phyloP scores from a whole-genome alignment of 805 yeast genomes.

The Schizosaccharomyces octosporus region DNA sequence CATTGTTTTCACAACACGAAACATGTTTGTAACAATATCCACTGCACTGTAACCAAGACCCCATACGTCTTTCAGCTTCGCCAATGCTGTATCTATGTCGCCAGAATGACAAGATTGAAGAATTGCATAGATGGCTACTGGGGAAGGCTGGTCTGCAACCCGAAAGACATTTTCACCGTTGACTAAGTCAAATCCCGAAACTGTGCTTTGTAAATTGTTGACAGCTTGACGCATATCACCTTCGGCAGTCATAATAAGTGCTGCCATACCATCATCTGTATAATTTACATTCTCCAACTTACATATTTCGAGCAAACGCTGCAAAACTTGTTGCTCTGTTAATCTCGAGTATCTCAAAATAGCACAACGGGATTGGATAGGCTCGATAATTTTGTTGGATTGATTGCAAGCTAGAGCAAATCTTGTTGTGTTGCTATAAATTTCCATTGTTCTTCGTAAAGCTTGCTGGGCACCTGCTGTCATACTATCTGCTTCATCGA shows the following conservation, averaged over 20 bases:
- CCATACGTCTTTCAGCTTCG: conserved; percentile 43
- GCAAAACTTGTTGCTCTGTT: conserved; percentile 62
- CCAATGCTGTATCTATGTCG: conserved; percentile 41
- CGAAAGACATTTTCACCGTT: conserved; percentile 79
- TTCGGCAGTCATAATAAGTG: conserved; percentile 81
- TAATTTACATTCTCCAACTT: conserved; percentile 47
- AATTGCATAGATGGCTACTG: conserved; percentile 54
- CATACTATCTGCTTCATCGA: conserved; percentile 94
- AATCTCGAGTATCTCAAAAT: conserved; percentile 63
- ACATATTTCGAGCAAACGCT: conserved; percentile 46
- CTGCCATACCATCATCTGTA: conserved; percentile 76
- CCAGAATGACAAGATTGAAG: conserved; percentile 20
- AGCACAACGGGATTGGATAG: conserved; percentile 89
- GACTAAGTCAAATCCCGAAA: conserved; percentile 69
- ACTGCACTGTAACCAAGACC: conserved; percentile 76
- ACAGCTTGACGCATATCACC: conserved; percentile 98
- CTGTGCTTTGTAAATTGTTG: conserved; percentile 79
- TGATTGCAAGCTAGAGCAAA: conserved; percentile 98
- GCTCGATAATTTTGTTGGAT: conserved; percentile 83
- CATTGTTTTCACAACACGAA: conserved; percentile 61
- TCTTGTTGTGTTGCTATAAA: conserved; percentile 82
- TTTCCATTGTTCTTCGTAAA: conserved; percentile 78
- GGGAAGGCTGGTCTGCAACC: conserved; percentile 92
- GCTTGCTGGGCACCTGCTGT: conserved; percentile 95
- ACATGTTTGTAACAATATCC: conserved; percentile 75